Evolutionary conservation across 306 rosid species (phyloP), one percentile per base, ranked within the genome.

Genomic region (Cicer arietinum): DNA sequence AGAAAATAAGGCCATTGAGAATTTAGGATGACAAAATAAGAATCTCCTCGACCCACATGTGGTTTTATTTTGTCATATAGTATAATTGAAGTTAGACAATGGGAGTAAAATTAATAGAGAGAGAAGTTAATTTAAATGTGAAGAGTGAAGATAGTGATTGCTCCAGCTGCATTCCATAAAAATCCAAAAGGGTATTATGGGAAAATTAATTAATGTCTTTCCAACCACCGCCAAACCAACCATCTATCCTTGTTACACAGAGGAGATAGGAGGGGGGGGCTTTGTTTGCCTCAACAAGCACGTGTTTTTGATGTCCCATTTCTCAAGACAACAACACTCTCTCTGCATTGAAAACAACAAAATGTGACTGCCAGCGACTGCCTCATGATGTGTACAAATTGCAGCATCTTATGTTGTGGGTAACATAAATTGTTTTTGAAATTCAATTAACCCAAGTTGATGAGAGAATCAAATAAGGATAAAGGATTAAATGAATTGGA

Each of bases 151-250:
- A 78, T 14, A 47, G 83, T 71, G 41, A 51, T 77, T 75, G 84
- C 69, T 73, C 37, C 43, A 72, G 74, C 76, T 79, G 83, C 79
- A 77, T 69, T 84, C 80, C 64, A 81, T 84, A 83, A 84, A 86
- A 84, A 86, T 81, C 79, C 46, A 82, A 76, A 67, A 66, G 81
- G 82, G 88, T 70, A 83, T 86, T n/a, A 39, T 62, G 84, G 93
- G 86, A 77, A 69, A 74, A 84, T 83, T 83, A 81, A 61, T 62
- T 69, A 43, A 9, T 89, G 90, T 87, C 86, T 60, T 74, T 84
- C 75, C 85, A 90, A 90, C 94, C 90, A 89, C 94, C 83, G 85
- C 84, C 92, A 90, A 86, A 79, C 77, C 89, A 92, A 68, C 82
- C 85, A 41, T 76, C 46, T 82, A 89, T 82, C 62, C 62, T 52